Percentiles rank a stretch among this genome's conserved stretches.
These are phyloP conservation scores for Rhododendron simsii DNA, from an alignment of 148 eudicot genomes.

Conservation along the genomic window DNA sequence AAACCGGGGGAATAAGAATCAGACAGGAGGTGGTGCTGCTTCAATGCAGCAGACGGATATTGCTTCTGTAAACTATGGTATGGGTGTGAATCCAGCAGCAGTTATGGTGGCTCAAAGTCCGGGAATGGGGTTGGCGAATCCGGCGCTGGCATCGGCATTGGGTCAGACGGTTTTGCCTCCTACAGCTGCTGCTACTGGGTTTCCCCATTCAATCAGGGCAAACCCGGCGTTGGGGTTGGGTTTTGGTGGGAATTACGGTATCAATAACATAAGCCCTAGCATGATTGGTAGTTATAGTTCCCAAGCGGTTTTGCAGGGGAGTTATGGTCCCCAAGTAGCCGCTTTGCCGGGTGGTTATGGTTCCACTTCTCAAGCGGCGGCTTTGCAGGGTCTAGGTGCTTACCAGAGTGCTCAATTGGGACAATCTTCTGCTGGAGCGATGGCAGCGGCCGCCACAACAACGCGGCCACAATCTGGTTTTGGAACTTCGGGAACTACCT, in stretches of 20 bases:
- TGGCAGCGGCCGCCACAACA: constrained; percentile 12
- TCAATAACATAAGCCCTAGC: constrained; percentile 27
- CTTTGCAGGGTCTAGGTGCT: constrained; percentile 34
- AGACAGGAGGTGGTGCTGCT: constrained; percentile 3
- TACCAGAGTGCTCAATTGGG: constrained; percentile 34
- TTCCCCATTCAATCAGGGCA: constrained; percentile 11
- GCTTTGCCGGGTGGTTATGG: constrained; percentile 32
- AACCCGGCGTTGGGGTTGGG: constrained; percentile 17
- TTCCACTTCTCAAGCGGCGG: constrained; percentile 22
- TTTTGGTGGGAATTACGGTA: constrained; percentile 32
- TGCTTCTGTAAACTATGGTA: constrained; percentile 15
- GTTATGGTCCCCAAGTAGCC: constrained; percentile 26
- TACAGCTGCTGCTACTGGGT: constrained; percentile 9
- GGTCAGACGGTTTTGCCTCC: constrained; percentile 3
- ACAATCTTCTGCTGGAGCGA: constrained; percentile 23
- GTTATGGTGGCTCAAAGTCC: constrained; percentile 30
- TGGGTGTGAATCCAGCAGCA: constrained; percentile 27
- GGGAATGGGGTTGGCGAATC: constrained; percentile 27
- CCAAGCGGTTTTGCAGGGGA: constrained; percentile 36
- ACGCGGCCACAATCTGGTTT: constrained; percentile 20
- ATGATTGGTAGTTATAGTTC: constrained; percentile 35
- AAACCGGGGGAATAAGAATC: constrained; percentile 13
- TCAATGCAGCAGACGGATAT: not conserved
- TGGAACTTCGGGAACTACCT: constrained; percentile 19
- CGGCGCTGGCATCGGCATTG: constrained; percentile 24